phyloP scores from a whole-genome alignment of 73 alveolate species.

The Blepharisma japonicum region DNA sequence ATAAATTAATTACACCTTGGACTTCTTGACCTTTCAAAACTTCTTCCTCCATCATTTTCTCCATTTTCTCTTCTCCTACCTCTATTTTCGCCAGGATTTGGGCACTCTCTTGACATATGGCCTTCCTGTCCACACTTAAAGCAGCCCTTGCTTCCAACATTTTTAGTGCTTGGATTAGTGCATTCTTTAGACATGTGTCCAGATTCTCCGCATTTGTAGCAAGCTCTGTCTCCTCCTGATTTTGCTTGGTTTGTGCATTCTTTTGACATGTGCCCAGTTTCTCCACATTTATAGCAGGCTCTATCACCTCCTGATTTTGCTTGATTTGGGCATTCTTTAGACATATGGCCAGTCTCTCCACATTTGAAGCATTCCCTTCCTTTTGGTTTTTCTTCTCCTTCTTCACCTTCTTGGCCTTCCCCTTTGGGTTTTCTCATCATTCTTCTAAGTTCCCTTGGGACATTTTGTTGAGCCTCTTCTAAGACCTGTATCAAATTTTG shows the following conservation, averaged over 20 bases:
- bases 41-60: too few relatives aligned
- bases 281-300: too few relatives aligned
- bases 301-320: conserved; percentile 3
- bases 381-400: conserved; percentile 11
- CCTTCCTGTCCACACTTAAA: conserved; percentile 32
- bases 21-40: too few relatives aligned
- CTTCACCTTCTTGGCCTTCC: conserved; percentile 20
- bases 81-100: too few relatives aligned
- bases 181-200: conserved; percentile 70
- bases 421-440: conserved; percentile 28
- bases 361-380: conserved; percentile 46
- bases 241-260: background rate
- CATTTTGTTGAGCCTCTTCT: conserved; percentile 36
- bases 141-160: conserved; percentile 33
- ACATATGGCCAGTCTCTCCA: conserved; percentile 51
- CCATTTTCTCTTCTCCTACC: too few relatives aligned
- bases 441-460: conserved; percentile 44
- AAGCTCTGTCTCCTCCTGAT: conserved; percentile 32
- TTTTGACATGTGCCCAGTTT: too few relatives aligned
- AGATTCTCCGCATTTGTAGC: conserved; percentile 62
- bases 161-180: conserved; percentile 36
- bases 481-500: conserved; percentile 43
- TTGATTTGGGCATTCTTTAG: conserved; percentile 53
- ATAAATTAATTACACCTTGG: too few relatives aligned
- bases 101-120: conserved; percentile 17